Conservation (phyloP, 148 eudicot genomes). For the Rhododendron molle region DNA sequence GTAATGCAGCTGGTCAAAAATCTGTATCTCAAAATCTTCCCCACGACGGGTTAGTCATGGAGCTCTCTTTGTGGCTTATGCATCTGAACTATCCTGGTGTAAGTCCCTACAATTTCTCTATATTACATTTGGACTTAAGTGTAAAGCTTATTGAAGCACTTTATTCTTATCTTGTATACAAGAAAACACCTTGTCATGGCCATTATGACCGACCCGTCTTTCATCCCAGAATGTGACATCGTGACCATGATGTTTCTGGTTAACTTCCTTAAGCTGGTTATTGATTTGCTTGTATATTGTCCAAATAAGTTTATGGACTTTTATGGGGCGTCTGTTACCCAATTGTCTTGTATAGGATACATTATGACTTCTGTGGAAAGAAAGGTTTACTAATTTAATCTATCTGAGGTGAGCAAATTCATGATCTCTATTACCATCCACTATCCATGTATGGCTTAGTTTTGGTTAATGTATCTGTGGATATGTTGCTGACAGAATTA, state of each 20-base stretch:
- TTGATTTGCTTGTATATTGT: background rate
- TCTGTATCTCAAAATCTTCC: constrained; percentile 47
- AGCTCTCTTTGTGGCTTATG: constrained; percentile 79
- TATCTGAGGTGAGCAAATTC: background rate
- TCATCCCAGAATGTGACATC: background rate
- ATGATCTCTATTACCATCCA: background rate
- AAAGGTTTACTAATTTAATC: background rate
- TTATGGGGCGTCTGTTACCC: background rate
- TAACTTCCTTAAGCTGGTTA: constrained; percentile 1
- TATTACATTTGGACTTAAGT: background rate
- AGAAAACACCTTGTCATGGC: background rate
- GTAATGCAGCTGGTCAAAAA: constrained; percentile 24
- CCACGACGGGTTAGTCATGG: constrained; percentile 57
- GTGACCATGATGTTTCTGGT: background rate
- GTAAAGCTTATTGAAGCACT: background rate
- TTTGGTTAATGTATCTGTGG: background rate
- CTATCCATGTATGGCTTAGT: background rate
- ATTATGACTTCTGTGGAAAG: background rate
- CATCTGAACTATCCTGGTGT: constrained; percentile 55
- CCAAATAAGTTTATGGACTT: background rate
- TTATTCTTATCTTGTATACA: background rate
- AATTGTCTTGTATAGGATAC: background rate
- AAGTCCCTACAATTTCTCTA: constrained; percentile 15
- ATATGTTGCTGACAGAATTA: background rate
- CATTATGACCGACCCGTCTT: background rate